Conservation (phyloP, 257 asterid genomes). For the Salvia splendens region DNA sequence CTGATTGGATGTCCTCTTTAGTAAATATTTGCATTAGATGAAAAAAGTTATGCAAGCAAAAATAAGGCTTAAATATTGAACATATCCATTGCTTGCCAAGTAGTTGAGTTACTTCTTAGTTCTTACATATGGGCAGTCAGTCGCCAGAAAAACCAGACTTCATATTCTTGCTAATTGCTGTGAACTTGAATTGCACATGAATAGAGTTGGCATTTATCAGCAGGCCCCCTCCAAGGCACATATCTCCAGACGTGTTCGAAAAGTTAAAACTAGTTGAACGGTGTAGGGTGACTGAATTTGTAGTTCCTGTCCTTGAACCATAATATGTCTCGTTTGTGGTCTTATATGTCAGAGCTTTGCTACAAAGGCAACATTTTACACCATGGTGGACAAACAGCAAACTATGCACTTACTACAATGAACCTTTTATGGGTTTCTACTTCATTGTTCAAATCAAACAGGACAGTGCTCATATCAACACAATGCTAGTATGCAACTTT, state of each 20-base stretch:
- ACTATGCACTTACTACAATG: neutral
- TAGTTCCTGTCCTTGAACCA: slow-evolving; percentile 21
- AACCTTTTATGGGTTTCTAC: slow-evolving; percentile 1
- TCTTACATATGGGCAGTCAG: neutral
- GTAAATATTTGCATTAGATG: slow-evolving; percentile 7
- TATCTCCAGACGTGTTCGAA: slow-evolving; percentile 12
- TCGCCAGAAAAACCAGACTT: slow-evolving; percentile 22
- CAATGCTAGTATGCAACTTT: slow-evolving; percentile 15
- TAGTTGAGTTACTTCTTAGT: slow-evolving; percentile 12
- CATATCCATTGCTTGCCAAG: neutral
- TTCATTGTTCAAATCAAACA: slow-evolving; percentile 17
- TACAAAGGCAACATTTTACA: slow-evolving; percentile 9
- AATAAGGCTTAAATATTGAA: neutral
- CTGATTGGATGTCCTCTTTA: neutral
- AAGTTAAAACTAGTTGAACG: slow-evolving; percentile 18
- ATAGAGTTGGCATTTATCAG: slow-evolving; percentile 13
- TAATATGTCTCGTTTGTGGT: slow-evolving; percentile 12
- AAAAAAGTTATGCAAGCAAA: neutral
- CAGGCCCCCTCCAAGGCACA: slow-evolving; percentile 17
- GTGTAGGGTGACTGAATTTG: neutral
- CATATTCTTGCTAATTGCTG: slow-evolving; percentile 9
- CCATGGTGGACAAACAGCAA: slow-evolving; percentile 7
- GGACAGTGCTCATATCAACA: slow-evolving; percentile 11
- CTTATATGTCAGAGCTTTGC: slow-evolving; percentile 1
- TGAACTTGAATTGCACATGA: neutral